Evolutionary conservation across 495 filamentous ascomycete species (phyloP).

Genomic region (Bryoglossum gracile): DNA sequence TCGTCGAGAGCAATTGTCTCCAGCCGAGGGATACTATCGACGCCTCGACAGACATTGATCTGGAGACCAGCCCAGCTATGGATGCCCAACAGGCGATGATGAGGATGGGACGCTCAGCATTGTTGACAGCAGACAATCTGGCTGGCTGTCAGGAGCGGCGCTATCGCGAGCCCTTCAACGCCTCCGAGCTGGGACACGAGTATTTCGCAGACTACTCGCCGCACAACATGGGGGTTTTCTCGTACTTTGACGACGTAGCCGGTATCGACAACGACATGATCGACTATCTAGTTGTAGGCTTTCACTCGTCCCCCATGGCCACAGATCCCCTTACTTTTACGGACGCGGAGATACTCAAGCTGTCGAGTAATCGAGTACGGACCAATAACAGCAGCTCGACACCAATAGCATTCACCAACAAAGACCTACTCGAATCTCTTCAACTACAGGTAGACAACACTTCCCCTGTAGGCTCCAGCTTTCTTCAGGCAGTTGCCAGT

Average conservation of each 20-base stretch:
- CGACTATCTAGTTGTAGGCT: too few relatives aligned
- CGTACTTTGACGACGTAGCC: constrained; percentile 38
- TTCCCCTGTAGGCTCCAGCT: not conserved
- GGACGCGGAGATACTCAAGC: too few relatives aligned
- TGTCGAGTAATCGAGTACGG: too few relatives aligned
- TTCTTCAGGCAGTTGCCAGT: not conserved
- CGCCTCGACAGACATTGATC: not conserved
- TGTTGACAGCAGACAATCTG: not conserved
- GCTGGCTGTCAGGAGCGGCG: not conserved
- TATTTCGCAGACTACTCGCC: constrained; percentile 44
- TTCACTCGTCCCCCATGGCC: too few relatives aligned
- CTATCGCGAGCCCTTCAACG: not conserved
- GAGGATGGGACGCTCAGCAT: not conserved
- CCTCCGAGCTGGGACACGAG: not conserved
- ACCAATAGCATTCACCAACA: not conserved
- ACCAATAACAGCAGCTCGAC: too few relatives aligned
- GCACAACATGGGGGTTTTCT: constrained; percentile 46
- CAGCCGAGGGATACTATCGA: not conserved
- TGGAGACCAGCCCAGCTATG: not conserved
- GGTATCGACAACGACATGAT: constrained; percentile 26
- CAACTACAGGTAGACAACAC: not conserved
- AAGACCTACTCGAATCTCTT: not conserved
- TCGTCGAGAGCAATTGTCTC: not conserved
- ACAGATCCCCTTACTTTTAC: too few relatives aligned
- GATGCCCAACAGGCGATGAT: not conserved